phyloP scores from a whole-genome alignment of 1,139 yeast species.

The Blastobotrys persicus region DNA sequence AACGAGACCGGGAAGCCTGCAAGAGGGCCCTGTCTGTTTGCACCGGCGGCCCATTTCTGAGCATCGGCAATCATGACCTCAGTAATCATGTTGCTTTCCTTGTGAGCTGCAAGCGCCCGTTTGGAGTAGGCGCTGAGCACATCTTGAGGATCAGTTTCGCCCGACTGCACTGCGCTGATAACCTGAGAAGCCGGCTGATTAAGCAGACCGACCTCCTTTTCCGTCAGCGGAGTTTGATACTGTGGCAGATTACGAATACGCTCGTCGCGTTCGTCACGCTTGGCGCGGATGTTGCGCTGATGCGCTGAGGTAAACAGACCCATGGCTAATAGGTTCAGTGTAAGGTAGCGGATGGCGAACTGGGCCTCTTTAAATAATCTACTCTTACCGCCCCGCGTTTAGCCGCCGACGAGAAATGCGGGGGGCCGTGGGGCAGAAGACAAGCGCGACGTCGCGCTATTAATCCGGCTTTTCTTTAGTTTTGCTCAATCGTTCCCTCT shows the following conservation, averaged over 20 bases:
- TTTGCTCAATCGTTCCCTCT: too few relatives aligned
- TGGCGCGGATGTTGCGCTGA: conserved; percentile 27
- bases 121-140: conserved; percentile 42
- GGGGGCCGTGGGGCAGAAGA: not conserved
- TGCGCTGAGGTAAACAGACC: conserved; percentile 16
- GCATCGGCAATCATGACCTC: conserved; percentile 41
- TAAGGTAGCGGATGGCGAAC: conserved; percentile 6
- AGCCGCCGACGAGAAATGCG: not conserved
- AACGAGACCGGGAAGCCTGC: conserved; percentile 70
- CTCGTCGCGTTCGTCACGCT: conserved; percentile 37
- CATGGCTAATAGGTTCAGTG: conserved; percentile 3
- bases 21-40: conserved; percentile 48
- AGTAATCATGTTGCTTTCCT: conserved; percentile 38
- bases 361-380: conserved; percentile 2
- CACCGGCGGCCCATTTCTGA: conserved; percentile 34
- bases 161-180: conserved; percentile 34
- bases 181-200: conserved; percentile 31
- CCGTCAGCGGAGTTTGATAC: conserved; percentile 37
- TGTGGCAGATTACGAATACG: conserved; percentile 37
- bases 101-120: conserved; percentile 39
- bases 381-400: not conserved
- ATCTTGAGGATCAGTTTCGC: conserved; percentile 34
- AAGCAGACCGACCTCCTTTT: conserved; percentile 33
- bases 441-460: not conserved
- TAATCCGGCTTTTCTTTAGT: too few relatives aligned